Conservation (phyloP, 176 grass and related monocot species). For the Themeda triandra region DNA sequence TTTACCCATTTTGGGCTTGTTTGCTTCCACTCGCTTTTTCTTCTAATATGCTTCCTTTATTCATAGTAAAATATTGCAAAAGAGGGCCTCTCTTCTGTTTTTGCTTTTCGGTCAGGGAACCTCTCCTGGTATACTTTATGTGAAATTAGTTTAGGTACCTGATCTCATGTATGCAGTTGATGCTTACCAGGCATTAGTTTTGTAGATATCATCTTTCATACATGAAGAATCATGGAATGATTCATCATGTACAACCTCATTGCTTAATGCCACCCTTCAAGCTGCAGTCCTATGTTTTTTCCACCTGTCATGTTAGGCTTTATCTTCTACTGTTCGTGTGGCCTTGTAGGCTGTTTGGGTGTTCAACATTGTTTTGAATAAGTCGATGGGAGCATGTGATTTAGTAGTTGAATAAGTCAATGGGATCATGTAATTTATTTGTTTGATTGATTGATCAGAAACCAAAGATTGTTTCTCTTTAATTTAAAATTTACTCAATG, state of each 20-base stretch:
- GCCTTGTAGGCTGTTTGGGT: not conserved
- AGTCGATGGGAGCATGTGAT: not conserved
- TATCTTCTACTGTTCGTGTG: not conserved
- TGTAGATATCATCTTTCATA: not conserved
- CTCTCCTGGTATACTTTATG: not conserved
- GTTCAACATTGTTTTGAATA: not conserved
- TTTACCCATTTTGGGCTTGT: not conserved
- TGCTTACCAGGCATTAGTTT: slow-evolving; percentile 2
- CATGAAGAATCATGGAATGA: not conserved
- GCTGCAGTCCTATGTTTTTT: not conserved
- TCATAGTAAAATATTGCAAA: not conserved
- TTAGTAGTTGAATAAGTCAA: not conserved
- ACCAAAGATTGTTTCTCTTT: not conserved
- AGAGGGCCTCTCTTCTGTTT: not conserved
- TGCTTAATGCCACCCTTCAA: not conserved
- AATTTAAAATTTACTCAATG: not conserved
- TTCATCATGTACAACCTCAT: not conserved
- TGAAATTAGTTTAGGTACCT: not conserved
- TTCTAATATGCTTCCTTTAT: not conserved
- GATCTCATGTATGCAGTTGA: not conserved
- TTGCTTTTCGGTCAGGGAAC: not conserved
- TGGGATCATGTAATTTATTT: not conserved
- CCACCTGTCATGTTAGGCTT: not conserved
- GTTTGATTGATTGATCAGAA: not conserved
- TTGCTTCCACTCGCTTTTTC: not conserved